phyloP scores from a whole-genome alignment of 345 rosid species.

The Salix arbutifolia region DNA sequence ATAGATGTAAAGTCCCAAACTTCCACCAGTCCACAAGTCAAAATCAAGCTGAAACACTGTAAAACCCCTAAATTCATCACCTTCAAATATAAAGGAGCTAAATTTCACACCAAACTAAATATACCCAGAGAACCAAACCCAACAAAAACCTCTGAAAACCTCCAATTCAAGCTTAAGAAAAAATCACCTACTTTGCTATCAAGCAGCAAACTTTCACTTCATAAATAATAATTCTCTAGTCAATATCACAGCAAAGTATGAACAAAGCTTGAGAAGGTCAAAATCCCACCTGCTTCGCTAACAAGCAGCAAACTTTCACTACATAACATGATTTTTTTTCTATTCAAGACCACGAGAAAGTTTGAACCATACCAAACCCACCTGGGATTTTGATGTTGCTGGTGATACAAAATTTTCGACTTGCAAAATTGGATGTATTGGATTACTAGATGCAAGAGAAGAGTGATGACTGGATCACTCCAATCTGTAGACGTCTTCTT shows the following conservation, averaged over 20 bases:
- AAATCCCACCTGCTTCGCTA: background rate
- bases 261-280: background rate
- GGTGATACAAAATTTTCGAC: conserved; percentile 1
- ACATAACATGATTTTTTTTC: background rate
- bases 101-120: conserved; percentile 6
- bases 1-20: background rate
- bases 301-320: background rate
- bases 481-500: conserved; percentile 38
- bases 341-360: conserved; percentile 7
- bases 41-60: conserved; percentile 5
- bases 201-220: background rate
- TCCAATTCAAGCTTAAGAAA: background rate
- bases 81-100: background rate
- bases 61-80: conserved; percentile 13
- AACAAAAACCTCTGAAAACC: background rate
- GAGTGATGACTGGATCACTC: conserved; percentile 18
- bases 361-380: conserved; percentile 19
- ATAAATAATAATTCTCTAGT: no score
- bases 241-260: no score
- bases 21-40: background rate
- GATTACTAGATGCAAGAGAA: conserved; percentile 1
- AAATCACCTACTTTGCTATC: background rate
- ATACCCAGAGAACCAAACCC: conserved; percentile 18
- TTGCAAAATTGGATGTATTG: background rate
- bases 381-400: conserved; percentile 23